Evolutionary conservation across 1,284 basidiomycete genomes (phyloP), one percentile per base, ranked within the genome.

Genomic region (Thecaphora thlaspeos): DNA sequence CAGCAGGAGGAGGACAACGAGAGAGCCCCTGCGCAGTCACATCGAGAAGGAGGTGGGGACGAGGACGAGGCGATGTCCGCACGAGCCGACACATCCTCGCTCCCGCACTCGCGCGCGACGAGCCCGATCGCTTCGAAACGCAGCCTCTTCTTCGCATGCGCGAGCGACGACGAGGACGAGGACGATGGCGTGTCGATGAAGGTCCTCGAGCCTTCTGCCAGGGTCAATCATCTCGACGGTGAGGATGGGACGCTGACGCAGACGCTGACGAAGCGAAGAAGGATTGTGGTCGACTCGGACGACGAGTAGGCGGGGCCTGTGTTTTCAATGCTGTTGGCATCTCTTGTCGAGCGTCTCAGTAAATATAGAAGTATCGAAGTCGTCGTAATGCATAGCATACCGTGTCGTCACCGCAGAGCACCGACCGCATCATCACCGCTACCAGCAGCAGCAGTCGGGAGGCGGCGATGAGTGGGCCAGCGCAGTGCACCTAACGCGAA

Each of bases 121-220:
- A 17, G 17, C 37, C 18, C 37, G 37, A 19, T 38, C 9, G 8
- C 37, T 8, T 11, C 18, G 3, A 40, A 40, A 15, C n/a, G 18
- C 38, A 5, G 38, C 38, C 38, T 40, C 18, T 40, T 40, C 15
- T 18, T 40, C 18, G 51, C 48, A 11, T 18, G 19, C 18, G 51
- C 48, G 24, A 21, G 40, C 22, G 41, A 49, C 14, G 50, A 43
- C 17, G 45, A 47, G 12, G 48, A 48, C 39, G 48, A 48, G 24
- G 54, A 62, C 61, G 17, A 57, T 55, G 14, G 41, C 56, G 1
- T 60, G 8, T 30, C 14, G 28, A 30, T 14, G 28, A 30, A 8
- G 28, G 28, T 30, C 28, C 8, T 8, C 8, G 28, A 30, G 8
- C 28, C 28, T 8, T 7, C 7, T 11, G 32, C 32, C 10, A 34